A percentile compares a stretch with the other conserved stretches of the same genome.
Evolutionary conservation across 352 stramenopile species (phyloP).

Genomic region (Elongisporangium anandrum): DNA sequence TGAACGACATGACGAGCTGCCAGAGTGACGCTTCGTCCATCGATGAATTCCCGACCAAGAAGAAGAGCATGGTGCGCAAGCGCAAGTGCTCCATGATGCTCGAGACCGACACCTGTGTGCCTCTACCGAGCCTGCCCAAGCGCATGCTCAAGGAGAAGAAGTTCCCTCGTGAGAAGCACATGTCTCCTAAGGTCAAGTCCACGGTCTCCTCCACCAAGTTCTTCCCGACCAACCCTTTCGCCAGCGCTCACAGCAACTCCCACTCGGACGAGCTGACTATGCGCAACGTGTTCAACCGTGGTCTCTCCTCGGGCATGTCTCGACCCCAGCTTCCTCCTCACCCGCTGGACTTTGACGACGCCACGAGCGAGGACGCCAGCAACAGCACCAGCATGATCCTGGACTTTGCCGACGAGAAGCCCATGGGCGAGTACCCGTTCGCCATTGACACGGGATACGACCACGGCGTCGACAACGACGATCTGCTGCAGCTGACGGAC

Average conservation of each 20-base stretch:
- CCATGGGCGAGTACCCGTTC: conserved; percentile 55
- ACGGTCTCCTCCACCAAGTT: conserved; percentile 35
- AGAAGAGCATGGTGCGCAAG: conserved; percentile 61
- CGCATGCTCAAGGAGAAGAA: conserved; percentile 66
- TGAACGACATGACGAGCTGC: conserved; percentile 3
- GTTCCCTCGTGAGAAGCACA: conserved; percentile 47
- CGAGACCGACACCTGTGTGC: conserved; percentile 12
- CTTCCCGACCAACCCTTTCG: conserved; percentile 9
- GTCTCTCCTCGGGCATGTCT: conserved; percentile 1
- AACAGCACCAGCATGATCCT: conserved; percentile 44
- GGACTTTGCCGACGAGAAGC: conserved; percentile 77
- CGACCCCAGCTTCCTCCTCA: conserved; percentile 9
- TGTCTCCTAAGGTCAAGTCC: conserved; percentile 76
- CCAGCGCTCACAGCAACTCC: conserved; percentile 6
- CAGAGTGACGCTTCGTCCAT: conserved; percentile 1
- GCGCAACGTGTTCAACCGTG: conserved; percentile 29
- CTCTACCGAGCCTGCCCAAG: conserved; percentile 57
- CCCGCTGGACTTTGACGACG: conserved; percentile 54
- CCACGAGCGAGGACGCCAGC: conserved; percentile 17
- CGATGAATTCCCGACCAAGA: conserved; percentile 31
- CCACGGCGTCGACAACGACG: conserved; percentile 73
- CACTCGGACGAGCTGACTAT: conserved; percentile 31
- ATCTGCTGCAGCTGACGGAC: conserved; percentile 74
- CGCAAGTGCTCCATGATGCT: conserved; percentile 48
- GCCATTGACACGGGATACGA: conserved; percentile 43